Base-by-base conservation (phyloP, 2,329 filamentous ascomycete species). In the Aspergillus carbonarius region DNA sequence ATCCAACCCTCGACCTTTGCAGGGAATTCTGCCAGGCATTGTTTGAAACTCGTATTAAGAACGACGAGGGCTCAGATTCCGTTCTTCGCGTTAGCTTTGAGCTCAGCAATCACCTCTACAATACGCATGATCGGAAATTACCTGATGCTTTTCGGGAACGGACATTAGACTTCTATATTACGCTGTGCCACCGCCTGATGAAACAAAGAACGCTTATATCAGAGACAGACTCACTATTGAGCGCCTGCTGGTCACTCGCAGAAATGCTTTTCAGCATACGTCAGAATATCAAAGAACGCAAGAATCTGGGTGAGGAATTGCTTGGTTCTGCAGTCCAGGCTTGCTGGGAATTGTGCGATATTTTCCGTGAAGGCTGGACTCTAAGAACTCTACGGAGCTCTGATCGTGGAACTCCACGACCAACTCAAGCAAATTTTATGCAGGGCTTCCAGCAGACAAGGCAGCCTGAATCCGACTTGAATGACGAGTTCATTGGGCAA, bases 31-130 rank as follows among this genome's bases (percentile, higher is more conserved):
- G 92, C 68, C 92, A 96, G 75, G 85, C 92, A 0, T 79, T 97
- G 10, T 98, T 97, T 68, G 93, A 97, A 70, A 88, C 93, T 17
- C 84, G 93, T 39, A 84, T 89, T 60, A 87, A 87, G 63, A 87
- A 88, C 53, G 89, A 96, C 62, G 91, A 95, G 68, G 79, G 86
- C 1, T 85, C 89, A 0, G 93, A 98, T 73, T 96, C 93, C 0
- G 88, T 97, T 13, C 77, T 98, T 48, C 84, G 93, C 49, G 93
- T 97, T 64, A 96, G 91, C 77, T 96, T 96, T 71, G 93, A 97
- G 76, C 82, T 97, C 23, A 96, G 96, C 76, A 97, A 96, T 68
- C 93, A 98, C 73, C 82, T 98, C 1, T 97, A 93, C 78, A 96
- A 93, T 70, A 93, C 92, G 1, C 92, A 96, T 69, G 92, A 96